These are phyloP conservation scores for Picea abies DNA, from an alignment of 83 land plant genomes.

Conservation along the genomic window DNA sequence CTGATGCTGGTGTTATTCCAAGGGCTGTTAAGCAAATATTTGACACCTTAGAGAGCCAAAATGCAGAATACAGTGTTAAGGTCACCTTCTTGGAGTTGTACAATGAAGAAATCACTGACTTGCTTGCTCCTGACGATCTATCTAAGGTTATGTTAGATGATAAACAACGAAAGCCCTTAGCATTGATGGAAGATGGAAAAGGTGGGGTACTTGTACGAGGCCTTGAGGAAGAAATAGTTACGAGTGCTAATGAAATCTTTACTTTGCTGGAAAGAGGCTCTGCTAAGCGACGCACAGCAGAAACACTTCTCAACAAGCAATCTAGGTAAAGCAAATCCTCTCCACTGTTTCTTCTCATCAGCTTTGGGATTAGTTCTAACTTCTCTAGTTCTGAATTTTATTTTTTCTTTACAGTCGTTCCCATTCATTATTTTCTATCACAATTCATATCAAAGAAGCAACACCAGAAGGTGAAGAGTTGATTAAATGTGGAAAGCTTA, in stretches of 20 bases:
- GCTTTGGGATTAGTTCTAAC: not conserved
- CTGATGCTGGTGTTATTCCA: conserved; percentile 98
- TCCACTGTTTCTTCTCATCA: not conserved
- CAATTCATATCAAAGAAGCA: conserved; percentile 98
- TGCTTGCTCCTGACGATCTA: conserved; percentile 95
- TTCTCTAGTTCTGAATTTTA: conserved; percentile 2
- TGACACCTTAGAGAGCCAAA: conserved; percentile 92
- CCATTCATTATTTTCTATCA: conserved; percentile 94
- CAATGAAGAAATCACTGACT: conserved; percentile 97
- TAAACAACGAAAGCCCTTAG: conserved; percentile 82
- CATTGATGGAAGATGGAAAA: conserved; percentile 98
- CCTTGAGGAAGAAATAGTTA: conserved; percentile 94
- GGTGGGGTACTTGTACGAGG: conserved; percentile 98
- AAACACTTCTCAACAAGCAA: conserved; percentile 94
- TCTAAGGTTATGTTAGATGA: conserved; percentile 70
- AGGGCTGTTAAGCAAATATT: conserved; percentile 95
- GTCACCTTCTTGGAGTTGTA: conserved; percentile 95
- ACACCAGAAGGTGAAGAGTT: conserved; percentile 99
- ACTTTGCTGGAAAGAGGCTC: conserved; percentile 90
- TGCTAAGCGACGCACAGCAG: conserved; percentile 97
- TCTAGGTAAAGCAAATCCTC: conserved; percentile 62
- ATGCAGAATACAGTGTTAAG: conserved; percentile 98
- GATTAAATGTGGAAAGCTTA: conserved; percentile 97
- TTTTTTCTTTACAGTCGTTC: conserved; percentile 77
- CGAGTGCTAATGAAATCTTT: conserved; percentile 94